Percentiles rank a stretch among this genome's conserved stretches.
Conservation (phyloP, 2,329 filamentous ascomycete genomes). For the Xylariaceae sp. region DNA sequence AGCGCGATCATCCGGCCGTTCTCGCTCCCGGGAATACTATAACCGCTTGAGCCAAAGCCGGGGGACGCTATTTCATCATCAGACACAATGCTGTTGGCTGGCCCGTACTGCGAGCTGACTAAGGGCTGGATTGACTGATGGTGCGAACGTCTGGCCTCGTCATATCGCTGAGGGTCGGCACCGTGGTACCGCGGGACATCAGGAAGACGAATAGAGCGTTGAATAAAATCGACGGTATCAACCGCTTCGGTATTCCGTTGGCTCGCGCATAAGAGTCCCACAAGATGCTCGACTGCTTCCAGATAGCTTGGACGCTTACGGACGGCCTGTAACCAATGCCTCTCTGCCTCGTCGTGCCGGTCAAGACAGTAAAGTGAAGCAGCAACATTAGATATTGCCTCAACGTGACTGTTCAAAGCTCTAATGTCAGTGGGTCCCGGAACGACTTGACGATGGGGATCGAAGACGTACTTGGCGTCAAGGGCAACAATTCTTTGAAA, state of each 20-base stretch:
- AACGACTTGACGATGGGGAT: neutral
- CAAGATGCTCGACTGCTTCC: slow-evolving; percentile 89
- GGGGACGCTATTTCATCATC: slow-evolving; percentile 12
- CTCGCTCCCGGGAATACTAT: slow-evolving; percentile 74
- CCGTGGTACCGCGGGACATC: no score
- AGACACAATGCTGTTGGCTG: slow-evolving; percentile 5
- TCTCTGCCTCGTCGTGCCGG: slow-evolving; percentile 74
- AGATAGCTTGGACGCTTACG: slow-evolving; percentile 79
- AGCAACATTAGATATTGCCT: slow-evolving; percentile 88
- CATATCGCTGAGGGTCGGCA: slow-evolving; percentile 3
- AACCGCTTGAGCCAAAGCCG: slow-evolving; percentile 72
- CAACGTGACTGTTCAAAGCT: slow-evolving; percentile 59
- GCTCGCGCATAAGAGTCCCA: slow-evolving; percentile 75
- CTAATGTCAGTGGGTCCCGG: slow-evolving; percentile 3
- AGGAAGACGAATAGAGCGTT: slow-evolving; percentile 56
- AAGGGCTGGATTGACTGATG: no score
- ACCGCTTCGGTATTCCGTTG: slow-evolving; percentile 80
- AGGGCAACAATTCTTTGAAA: slow-evolving; percentile 57
- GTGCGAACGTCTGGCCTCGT: slow-evolving; percentile 2
- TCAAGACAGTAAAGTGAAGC: slow-evolving; percentile 81
- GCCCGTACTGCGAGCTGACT: no score
- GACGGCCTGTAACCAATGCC: slow-evolving; percentile 79
- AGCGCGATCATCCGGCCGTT: slow-evolving; percentile 91
- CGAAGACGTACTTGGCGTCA: slow-evolving; percentile 43
- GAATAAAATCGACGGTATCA: slow-evolving; percentile 77